A percentile compares a stretch with the other conserved stretches of the same genome.
These are phyloP conservation scores for Globisporangium barbulae DNA, from an alignment of 352 stramenopile species.

Conservation along the genomic window DNA sequence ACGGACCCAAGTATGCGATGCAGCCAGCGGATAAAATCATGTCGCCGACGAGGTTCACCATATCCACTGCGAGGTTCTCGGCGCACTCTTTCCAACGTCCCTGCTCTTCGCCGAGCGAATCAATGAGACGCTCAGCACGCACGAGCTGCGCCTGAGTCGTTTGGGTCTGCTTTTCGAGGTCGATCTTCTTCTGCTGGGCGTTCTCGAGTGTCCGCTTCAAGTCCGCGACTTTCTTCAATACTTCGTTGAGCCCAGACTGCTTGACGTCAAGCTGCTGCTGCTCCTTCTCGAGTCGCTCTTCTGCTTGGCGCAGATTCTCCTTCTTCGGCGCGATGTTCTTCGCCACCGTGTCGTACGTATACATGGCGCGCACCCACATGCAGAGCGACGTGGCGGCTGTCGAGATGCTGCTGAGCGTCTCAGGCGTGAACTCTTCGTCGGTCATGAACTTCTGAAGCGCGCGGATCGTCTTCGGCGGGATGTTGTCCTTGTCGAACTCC, in stretches of 20 bases:
- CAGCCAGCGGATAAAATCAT: constrained; percentile 91
- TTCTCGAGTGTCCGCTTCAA: constrained; percentile 86
- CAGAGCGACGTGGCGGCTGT: constrained; percentile 90
- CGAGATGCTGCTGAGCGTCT: constrained; percentile 88
- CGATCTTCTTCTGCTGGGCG: constrained; percentile 90
- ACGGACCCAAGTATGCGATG: constrained; percentile 92
- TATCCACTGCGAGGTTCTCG: constrained; percentile 67
- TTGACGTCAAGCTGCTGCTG: constrained; percentile 87
- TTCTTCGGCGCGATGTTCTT: constrained; percentile 94
- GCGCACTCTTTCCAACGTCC: constrained; percentile 87
- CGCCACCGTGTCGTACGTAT: constrained; percentile 92
- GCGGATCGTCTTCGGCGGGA: constrained; percentile 84
- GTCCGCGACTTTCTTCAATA: constrained; percentile 82
- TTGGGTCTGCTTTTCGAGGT: constrained; percentile 87
- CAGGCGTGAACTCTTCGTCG: constrained; percentile 89
- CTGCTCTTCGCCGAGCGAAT: constrained; percentile 89
- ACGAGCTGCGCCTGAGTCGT: constrained; percentile 87
- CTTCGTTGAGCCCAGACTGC: constrained; percentile 75
- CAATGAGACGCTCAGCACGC: constrained; percentile 89
- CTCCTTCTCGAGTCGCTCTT: constrained; percentile 85
- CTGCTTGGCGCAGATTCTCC: constrained; percentile 83
- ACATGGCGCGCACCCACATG: constrained; percentile 94
- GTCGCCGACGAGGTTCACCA: constrained; percentile 91
- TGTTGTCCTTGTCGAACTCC: constrained; percentile 88
- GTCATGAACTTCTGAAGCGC: constrained; percentile 89